Conservation (phyloP, 1,284 basidiomycete species). For the Ustilago cynodontis region DNA sequence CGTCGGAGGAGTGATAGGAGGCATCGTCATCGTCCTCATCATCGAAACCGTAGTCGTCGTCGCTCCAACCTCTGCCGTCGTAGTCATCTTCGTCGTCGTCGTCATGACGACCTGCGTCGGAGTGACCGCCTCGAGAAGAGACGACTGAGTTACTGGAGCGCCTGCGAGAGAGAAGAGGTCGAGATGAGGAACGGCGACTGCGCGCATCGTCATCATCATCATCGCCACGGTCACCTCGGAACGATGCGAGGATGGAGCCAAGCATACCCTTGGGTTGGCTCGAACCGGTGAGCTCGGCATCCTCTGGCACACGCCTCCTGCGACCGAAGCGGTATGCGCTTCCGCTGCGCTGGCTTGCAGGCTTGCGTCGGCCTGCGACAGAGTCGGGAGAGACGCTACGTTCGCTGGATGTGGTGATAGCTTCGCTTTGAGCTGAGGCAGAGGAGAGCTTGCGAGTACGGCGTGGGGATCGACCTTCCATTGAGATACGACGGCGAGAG, state of each 20-base stretch:
- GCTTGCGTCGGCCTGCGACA: constrained; percentile 41
- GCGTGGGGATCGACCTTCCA: constrained; percentile 54
- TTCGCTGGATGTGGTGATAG: constrained; percentile 43
- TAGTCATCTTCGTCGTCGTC: constrained; percentile 42
- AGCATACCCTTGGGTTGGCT: constrained; percentile 59
- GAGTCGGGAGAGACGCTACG: constrained; percentile 49
- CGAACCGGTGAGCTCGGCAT: constrained; percentile 36
- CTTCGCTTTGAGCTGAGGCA: constrained; percentile 44
- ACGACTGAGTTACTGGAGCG: constrained; percentile 46
- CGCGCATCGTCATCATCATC: constrained; percentile 53
- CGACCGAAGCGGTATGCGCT: constrained; percentile 55
- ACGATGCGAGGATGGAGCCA: constrained; percentile 63
- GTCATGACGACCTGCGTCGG: constrained; percentile 43
- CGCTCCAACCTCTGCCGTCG: constrained; percentile 47
- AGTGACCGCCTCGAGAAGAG: constrained; percentile 39
- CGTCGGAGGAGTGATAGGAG: constrained; percentile 54
- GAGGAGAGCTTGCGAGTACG: constrained; percentile 44
- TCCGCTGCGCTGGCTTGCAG: constrained; percentile 52
- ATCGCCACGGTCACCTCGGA: constrained; percentile 55
- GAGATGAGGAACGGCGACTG: constrained; percentile 46
- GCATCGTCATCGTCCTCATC: constrained; percentile 53
- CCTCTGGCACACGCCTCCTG: constrained; percentile 33
- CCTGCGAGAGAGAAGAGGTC: constrained; percentile 50
- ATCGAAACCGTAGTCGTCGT: constrained; percentile 56
- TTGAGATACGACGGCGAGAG: constrained; percentile 60